phyloP scores from a whole-genome alignment of 139 green algal genomes.

The Penium margaritaceum region DNA sequence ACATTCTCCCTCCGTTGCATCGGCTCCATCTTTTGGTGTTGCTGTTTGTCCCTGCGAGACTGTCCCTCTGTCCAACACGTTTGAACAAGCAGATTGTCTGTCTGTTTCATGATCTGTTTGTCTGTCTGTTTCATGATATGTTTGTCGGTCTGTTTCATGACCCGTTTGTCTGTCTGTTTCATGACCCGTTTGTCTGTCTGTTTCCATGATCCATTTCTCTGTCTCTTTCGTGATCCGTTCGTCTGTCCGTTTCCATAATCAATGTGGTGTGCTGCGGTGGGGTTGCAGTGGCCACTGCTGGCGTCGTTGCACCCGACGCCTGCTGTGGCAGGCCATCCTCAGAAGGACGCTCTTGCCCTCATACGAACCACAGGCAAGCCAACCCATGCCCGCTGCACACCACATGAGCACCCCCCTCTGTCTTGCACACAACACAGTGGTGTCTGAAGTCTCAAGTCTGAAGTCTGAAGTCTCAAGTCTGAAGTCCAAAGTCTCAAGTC shows the following conservation, averaged over 20 bases:
- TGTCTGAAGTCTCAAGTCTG: no score
- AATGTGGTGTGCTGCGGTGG: neutral
- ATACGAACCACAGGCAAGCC: conserved; percentile 13
- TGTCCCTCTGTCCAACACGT: no score
- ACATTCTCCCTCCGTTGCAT: no score
- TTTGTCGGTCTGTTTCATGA: no score
- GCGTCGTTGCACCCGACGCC: conserved; percentile 50
- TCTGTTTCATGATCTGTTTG: no score
- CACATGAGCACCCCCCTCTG: neutral
- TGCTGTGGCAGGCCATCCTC: conserved; percentile 80
- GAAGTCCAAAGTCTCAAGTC: neutral
- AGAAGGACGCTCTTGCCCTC: neutral
- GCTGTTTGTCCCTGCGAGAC: no score
- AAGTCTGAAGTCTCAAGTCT: neutral
- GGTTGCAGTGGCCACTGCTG: conserved; percentile 50
- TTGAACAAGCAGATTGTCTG: no score
- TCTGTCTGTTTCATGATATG: no score
- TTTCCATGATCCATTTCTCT: conserved; percentile 9
- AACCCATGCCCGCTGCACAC: neutral
- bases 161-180: no score
- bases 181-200: conserved; percentile 3
- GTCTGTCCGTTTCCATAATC: conserved; percentile 1
- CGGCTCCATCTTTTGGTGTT: no score
- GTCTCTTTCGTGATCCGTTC: neutral
- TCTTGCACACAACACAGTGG: neutral